phyloP scores from a whole-genome alignment of 2,329 filamentous ascomycete genomes.

The Emmonsia crescens region DNA sequence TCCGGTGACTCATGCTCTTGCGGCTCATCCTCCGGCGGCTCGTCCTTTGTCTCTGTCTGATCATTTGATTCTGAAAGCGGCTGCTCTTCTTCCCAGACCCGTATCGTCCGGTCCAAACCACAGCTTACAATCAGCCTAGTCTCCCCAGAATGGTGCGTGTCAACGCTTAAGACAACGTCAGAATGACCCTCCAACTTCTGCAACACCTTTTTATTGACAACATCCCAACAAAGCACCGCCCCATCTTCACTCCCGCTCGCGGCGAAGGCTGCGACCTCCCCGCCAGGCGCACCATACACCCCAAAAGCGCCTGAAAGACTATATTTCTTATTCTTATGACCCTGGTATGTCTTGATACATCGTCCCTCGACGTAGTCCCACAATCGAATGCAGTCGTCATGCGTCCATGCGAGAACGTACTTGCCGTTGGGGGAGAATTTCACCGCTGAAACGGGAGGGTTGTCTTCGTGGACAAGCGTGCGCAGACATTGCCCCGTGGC shows the following conservation, averaged over 20 bases:
- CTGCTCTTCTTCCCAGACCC: slow-evolving; percentile 46
- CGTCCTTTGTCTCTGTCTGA: neutral
- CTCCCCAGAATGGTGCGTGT: slow-evolving; percentile 44
- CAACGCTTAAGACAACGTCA: slow-evolving; percentile 49
- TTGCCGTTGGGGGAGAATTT: slow-evolving; percentile 91
- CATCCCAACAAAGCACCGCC: slow-evolving; percentile 78
- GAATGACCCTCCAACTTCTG: slow-evolving; percentile 52
- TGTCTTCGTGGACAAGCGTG: slow-evolving; percentile 93
- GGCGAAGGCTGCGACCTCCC: slow-evolving; percentile 47
- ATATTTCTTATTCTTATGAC: slow-evolving; percentile 73
- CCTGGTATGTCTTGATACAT: slow-evolving; percentile 95
- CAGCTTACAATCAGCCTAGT: slow-evolving; percentile 48
- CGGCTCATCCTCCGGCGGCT: neutral
- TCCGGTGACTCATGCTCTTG: neutral
- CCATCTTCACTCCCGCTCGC: slow-evolving; percentile 78
- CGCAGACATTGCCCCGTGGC: slow-evolving; percentile 88
- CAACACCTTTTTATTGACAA: slow-evolving; percentile 70
- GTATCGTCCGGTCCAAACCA: slow-evolving; percentile 51
- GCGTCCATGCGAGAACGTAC: slow-evolving; percentile 80
- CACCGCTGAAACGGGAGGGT: slow-evolving; percentile 77
- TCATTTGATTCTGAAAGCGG: slow-evolving; percentile 8
- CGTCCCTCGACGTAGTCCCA: slow-evolving; percentile 92
- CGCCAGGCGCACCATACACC: slow-evolving; percentile 40
- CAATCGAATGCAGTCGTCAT: slow-evolving; percentile 79
- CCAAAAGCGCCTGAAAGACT: slow-evolving; percentile 81